Percentiles rank a stretch among this genome's conserved stretches.
Evolutionary conservation across 176 grass and related monocot species (phyloP).

Genomic region (Triticum aestivum): IWGSC_CS_RefSeq_v2.1 NC_057794.1:63380901-63381400

Average conservation of each 20-base stretch:
- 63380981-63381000: no score
- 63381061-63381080: no score
- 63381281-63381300: background rate
- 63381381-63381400: background rate
- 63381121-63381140: no score
- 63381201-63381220: background rate
- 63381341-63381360: background rate
- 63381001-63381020: no score
- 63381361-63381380: background rate
- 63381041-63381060: no score
- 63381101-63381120: background rate
- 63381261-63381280: background rate
- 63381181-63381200: background rate
- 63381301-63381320: background rate
- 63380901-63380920: no score
- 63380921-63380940: no score
- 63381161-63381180: background rate
- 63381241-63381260: background rate
- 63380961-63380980: no score
- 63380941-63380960: no score
- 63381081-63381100: no score
- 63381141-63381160: background rate
- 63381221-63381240: background rate
- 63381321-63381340: background rate
- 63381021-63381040: no score